A percentile compares a stretch with the other conserved stretches of the same genome.
phyloP scores from a whole-genome alignment of 768 basidiomycete genomes.

The Agaricus subrufescens region DNA sequence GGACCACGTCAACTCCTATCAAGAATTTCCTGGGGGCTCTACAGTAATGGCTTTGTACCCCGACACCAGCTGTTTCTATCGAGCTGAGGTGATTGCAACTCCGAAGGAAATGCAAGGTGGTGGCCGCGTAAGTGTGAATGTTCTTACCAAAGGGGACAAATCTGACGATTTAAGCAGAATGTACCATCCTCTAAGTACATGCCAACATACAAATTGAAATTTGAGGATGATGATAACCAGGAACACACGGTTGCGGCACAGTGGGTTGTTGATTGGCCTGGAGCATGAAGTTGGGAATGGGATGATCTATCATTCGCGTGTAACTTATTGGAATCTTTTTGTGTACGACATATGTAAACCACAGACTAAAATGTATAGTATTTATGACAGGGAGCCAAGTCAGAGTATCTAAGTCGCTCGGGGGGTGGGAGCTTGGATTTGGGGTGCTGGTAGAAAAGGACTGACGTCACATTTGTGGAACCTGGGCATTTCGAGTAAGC shows the following conservation, averaged over 20 bases:
- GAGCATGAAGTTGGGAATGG: background rate
- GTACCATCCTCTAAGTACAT: constrained; percentile 41
- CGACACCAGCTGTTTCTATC: constrained; percentile 88
- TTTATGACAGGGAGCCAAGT: background rate
- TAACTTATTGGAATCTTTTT: background rate
- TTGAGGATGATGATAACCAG: constrained; percentile 86
- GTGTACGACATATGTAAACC: constrained; percentile 4
- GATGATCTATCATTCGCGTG: background rate
- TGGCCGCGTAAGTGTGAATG: constrained; percentile 25
- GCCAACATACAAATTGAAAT: constrained; percentile 73
- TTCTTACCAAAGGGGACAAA: background rate
- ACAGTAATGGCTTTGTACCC: constrained; percentile 87
- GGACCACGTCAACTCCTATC: constrained; percentile 65
- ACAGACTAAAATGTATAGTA: constrained; percentile 7
- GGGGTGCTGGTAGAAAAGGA: too few relatives aligned
- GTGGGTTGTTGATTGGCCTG: constrained; percentile 80
- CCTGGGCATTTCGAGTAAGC: constrained; percentile 3
- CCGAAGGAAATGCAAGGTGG: constrained; percentile 41
- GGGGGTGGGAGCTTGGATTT: too few relatives aligned
- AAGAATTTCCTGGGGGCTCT: constrained; percentile 64
- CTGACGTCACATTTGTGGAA: constrained; percentile 1
- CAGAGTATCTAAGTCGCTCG: background rate
- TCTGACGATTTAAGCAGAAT: constrained; percentile 16
- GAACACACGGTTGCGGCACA: constrained; percentile 73
- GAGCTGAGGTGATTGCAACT: constrained; percentile 75